A percentile compares a stretch with the other conserved stretches of the same genome.
phyloP scores from a whole-genome alignment of 2,329 filamentous ascomycete genomes.

The Cercospora canescens region DNA sequence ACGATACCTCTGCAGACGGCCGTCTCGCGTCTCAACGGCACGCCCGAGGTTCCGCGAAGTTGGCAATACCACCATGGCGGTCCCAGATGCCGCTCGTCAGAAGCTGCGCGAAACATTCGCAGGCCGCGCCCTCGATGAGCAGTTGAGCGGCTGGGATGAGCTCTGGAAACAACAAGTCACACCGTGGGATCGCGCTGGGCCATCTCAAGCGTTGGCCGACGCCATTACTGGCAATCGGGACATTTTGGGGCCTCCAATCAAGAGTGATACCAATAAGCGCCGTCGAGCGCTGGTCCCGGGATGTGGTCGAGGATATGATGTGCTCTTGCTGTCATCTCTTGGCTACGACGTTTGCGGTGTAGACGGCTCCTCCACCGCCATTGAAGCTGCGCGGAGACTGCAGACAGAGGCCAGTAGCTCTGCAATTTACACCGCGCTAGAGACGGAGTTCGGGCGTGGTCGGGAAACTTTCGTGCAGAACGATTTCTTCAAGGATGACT shows the following conservation, averaged over 20 bases:
- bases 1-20: not conserved
- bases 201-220: conserved; percentile 62
- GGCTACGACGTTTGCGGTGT: conserved; percentile 78
- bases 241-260: conserved; percentile 26
- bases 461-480: conserved; percentile 57
- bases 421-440: conserved; percentile 45
- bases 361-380: conserved; percentile 60
- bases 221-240: conserved; percentile 40
- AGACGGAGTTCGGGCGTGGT: conserved; percentile 50
- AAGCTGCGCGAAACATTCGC: conserved; percentile 40
- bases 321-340: conserved; percentile 69
- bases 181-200: conserved; percentile 60
- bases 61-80: not conserved
- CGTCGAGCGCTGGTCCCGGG: conserved; percentile 72
- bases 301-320: conserved; percentile 81
- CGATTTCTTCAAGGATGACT: conserved; percentile 67
- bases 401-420: conserved; percentile 35
- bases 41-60: not conserved
- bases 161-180: conserved; percentile 58
- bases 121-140: conserved; percentile 41
- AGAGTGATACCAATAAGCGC: conserved; percentile 14
- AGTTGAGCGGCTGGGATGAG: conserved; percentile 35
- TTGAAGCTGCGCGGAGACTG: conserved; percentile 50
- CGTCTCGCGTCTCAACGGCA: not conserved
- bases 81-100: not conserved